Percentiles rank a stretch among this genome's conserved stretches.
Evolutionary conservation across 352 stramenopile genomes (phyloP).

Genomic region (Globisporangium sylvaticum): DNA sequence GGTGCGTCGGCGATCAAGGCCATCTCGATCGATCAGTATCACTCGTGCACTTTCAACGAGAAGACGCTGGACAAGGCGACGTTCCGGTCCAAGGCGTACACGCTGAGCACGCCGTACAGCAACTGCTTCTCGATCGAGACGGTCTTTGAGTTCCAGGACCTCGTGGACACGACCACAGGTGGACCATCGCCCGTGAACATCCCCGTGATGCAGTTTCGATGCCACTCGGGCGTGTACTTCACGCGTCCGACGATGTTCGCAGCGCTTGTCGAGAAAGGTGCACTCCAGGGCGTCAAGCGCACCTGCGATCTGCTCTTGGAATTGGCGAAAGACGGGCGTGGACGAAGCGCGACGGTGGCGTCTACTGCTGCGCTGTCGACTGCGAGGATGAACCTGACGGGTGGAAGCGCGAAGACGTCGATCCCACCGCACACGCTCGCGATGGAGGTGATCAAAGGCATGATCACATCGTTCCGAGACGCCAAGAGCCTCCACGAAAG

Average conservation of each 20-base stretch:
- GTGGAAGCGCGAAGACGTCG: neutral
- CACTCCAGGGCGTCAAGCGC: slow-evolving; percentile 26
- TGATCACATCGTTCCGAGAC: slow-evolving; percentile 35
- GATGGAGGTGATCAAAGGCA: slow-evolving; percentile 48
- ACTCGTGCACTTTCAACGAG: slow-evolving; percentile 43
- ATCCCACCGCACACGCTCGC: slow-evolving; percentile 36
- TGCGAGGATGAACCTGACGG: neutral
- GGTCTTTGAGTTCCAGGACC: slow-evolving; percentile 43
- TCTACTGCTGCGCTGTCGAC: slow-evolving; percentile 1
- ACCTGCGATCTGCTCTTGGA: slow-evolving; percentile 23
- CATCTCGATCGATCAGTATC: slow-evolving; percentile 55
- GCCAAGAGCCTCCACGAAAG: slow-evolving; percentile 23
- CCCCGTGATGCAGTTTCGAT: slow-evolving; percentile 23
- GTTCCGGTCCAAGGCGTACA: slow-evolving; percentile 61
- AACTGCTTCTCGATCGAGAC: slow-evolving; percentile 67
- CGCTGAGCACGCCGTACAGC: slow-evolving; percentile 55
- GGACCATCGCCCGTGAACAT: slow-evolving; percentile 13
- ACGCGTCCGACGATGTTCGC: slow-evolving; percentile 25
- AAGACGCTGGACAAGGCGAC: slow-evolving; percentile 30
- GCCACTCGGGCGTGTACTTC: slow-evolving; percentile 26
- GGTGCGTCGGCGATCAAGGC: slow-evolving; percentile 25
- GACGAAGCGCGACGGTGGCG: neutral
- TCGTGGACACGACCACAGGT: slow-evolving; percentile 15
- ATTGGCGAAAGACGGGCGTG: slow-evolving; percentile 17
- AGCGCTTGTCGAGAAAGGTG: slow-evolving; percentile 24